Percentiles rank a stretch among this genome's conserved stretches.
phyloP scores from a whole-genome alignment of 257 asterid species.

The Linaria vulgaris region DNA sequence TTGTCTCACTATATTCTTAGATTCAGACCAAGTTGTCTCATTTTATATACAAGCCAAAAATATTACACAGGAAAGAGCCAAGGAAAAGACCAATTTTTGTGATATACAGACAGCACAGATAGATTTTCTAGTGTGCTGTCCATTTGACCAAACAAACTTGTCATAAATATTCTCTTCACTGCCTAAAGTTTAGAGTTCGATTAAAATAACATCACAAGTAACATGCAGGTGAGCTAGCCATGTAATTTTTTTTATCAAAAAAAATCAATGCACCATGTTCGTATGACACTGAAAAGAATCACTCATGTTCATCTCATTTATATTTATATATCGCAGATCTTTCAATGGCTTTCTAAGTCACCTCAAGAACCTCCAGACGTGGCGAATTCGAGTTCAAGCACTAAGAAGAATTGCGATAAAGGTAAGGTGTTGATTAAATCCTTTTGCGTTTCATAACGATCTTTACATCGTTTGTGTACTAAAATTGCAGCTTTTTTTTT shows the following conservation, averaged over 20 bases:
- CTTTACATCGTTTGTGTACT: constrained; percentile 1
- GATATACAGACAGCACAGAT: constrained; percentile 52
- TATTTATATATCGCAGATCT: constrained; percentile 38
- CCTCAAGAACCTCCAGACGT: constrained; percentile 38
- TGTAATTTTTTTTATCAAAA: constrained; percentile 22
- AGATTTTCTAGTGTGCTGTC: constrained; percentile 49
- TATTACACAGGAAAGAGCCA: constrained; percentile 9
- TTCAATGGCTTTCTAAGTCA: constrained; percentile 50
- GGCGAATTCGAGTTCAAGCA: constrained; percentile 17
- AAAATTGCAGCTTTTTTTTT: neutral
- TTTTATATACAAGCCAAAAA: constrained; percentile 17
- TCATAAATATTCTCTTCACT: constrained; percentile 30
- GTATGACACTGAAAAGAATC: constrained; percentile 30
- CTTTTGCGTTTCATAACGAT: neutral
- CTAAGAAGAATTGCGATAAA: constrained; percentile 25
- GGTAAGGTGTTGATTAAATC: constrained; percentile 23
- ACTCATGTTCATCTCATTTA: constrained; percentile 21
- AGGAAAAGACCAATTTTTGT: constrained; percentile 32
- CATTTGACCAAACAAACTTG: constrained; percentile 49
- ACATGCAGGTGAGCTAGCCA: constrained; percentile 74
- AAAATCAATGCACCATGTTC: constrained; percentile 36
- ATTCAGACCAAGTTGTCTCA: constrained; percentile 25
- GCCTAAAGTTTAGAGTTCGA: constrained; percentile 17
- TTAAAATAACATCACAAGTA: constrained; percentile 34
- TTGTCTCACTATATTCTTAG: constrained; percentile 44